phyloP scores from a whole-genome alignment of 1,139 yeast species.

The Hansenula lynferdii region DNA sequence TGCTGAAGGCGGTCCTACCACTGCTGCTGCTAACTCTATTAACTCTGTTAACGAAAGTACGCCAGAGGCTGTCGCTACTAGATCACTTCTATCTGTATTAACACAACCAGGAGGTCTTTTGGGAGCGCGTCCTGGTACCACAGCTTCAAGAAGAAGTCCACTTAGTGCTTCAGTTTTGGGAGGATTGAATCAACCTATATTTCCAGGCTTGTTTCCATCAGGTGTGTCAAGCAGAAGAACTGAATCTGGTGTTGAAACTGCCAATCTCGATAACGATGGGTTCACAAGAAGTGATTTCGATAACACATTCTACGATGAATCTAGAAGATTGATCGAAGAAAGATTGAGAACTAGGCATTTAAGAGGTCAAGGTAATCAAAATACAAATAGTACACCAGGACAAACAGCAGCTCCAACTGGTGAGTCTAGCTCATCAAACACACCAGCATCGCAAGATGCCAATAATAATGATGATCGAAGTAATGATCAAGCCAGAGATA shows the following conservation, averaged over 20 bases:
- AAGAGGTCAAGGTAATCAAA: no score
- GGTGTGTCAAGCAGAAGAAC: constrained; percentile 53
- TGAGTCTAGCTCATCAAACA: background rate
- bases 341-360: constrained; percentile 7
- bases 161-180: constrained; percentile 6
- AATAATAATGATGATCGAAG: no score
- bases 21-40: no score
- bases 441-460: no score
- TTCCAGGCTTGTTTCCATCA: constrained; percentile 32
- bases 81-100: background rate
- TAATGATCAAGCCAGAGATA: no score
- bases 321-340: constrained; percentile 13
- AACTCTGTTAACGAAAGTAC: constrained; percentile 1
- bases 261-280: constrained; percentile 9
- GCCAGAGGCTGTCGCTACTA: background rate
- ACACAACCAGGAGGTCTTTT: background rate
- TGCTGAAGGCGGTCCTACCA: no score
- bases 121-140: background rate
- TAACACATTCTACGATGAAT: constrained; percentile 9
- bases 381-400: background rate
- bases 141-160: constrained; percentile 8
- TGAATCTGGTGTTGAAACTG: constrained; percentile 42
- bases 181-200: constrained; percentile 2
- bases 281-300: constrained; percentile 2
- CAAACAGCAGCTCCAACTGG: background rate